Evolutionary conservation across 257 asterid genomes (phyloP).

Genomic region (Ligustrum vulgare): DNA sequence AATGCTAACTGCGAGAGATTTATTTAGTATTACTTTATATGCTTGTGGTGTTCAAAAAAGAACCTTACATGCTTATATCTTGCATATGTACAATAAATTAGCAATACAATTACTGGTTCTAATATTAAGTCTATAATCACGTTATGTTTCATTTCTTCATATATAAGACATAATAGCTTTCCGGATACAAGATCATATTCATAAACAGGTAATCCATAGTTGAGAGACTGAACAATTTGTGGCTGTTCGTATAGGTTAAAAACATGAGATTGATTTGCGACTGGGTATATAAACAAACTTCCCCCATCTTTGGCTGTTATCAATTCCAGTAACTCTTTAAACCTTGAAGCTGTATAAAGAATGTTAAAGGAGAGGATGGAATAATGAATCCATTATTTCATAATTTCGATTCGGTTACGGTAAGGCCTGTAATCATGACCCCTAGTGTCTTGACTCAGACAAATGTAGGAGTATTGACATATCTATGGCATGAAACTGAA

Average conservation of each 20-base stretch:
- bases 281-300: neutral
- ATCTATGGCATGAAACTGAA: neutral
- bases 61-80: neutral
- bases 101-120: neutral
- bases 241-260: neutral
- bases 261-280: neutral
- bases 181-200: too few relatives aligned
- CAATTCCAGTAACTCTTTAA: neutral
- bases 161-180: too few relatives aligned
- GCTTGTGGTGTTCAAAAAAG: neutral
- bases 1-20: neutral
- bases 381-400: neutral
- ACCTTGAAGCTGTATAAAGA: neutral
- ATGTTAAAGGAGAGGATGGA: neutral
- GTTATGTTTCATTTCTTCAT: neutral
- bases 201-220: too few relatives aligned
- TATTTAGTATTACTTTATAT: neutral
- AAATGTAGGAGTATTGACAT: too few relatives aligned
- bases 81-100: neutral
- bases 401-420: neutral
- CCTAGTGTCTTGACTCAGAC: too few relatives aligned
- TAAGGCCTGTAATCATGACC: too few relatives aligned
- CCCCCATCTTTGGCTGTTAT: neutral
- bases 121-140: too few relatives aligned
- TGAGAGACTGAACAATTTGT: neutral